Evolutionary conservation across 2,329 filamentous ascomycete species (phyloP).

Genomic region (Pseudogymnoascus sp.): DNA sequence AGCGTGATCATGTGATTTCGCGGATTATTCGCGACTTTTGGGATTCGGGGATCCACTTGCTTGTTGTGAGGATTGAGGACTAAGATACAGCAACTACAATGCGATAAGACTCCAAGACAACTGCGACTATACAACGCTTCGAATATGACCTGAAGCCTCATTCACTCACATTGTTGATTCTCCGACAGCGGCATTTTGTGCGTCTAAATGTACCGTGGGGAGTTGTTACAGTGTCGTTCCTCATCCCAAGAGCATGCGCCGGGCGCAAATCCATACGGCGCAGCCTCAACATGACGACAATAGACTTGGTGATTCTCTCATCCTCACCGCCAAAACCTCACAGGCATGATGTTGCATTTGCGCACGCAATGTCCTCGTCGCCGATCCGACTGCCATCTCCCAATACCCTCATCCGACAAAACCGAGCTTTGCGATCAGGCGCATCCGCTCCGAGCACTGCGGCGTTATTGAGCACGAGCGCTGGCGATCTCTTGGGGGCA

Average conservation of each 20-base stretch:
- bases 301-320: constrained; percentile 32
- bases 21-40: background rate
- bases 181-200: background rate
- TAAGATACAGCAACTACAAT: background rate
- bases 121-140: background rate
- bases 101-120: background rate
- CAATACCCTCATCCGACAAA: background rate
- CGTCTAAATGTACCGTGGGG: background rate
- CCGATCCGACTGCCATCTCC: constrained; percentile 35
- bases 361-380: constrained; percentile 25
- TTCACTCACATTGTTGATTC: background rate
- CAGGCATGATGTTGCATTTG: background rate
- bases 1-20: background rate
- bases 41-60: constrained; percentile 1
- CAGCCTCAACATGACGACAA: constrained; percentile 29
- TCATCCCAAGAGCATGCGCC: constrained; percentile 18
- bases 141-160: background rate
- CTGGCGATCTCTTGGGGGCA: constrained; percentile 27
- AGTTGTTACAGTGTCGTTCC: constrained; percentile 17
- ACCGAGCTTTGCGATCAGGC: background rate
- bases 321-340: constrained; percentile 30
- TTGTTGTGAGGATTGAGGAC: background rate
- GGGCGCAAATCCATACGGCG: constrained; percentile 17
- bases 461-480: constrained; percentile 34
- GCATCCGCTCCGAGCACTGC: constrained; percentile 31